phyloP scores from a whole-genome alignment of 371 early-diverging fungal genomes.

The Batrachochytrium dendrobatidis region DNA sequence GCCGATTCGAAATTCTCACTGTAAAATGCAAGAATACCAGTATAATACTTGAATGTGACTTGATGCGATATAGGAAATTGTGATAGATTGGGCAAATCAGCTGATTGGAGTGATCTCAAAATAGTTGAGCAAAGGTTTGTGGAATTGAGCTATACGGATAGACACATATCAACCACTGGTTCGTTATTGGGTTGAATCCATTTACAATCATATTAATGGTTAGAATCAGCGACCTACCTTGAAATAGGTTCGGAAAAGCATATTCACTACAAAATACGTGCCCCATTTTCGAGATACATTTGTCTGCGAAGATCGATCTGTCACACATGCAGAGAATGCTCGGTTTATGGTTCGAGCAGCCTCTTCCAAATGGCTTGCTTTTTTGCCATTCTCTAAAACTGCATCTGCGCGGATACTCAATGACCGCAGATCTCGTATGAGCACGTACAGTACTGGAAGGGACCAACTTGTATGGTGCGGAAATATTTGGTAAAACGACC shows the following conservation, averaged over 20 bases:
- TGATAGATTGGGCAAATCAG: constrained; percentile 66
- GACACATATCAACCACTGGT: too few species aligned
- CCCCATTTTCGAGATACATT: constrained; percentile 79
- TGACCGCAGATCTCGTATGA: constrained; percentile 49
- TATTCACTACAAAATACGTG: constrained; percentile 72
- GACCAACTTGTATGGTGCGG: constrained; percentile 20
- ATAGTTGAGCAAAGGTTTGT: constrained; percentile 78
- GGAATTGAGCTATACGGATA: constrained; percentile 49
- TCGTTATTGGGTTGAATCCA: constrained; percentile 7
- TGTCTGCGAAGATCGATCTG: constrained; percentile 53
- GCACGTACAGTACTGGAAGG: constrained; percentile 40
- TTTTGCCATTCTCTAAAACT: constrained; percentile 36
- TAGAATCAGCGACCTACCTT: constrained; percentile 46
- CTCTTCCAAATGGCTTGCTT: constrained; percentile 61
- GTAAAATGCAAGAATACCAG: constrained; percentile 73
- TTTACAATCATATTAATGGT: neutral
- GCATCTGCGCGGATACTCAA: constrained; percentile 48
- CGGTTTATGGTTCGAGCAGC: constrained; percentile 80
- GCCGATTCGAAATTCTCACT: constrained; percentile 73
- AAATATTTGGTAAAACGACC: constrained; percentile 22
- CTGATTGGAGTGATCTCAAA: constrained; percentile 61
- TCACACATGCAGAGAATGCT: constrained; percentile 76
- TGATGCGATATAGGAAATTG: constrained; percentile 76
- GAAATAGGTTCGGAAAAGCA: constrained; percentile 79
- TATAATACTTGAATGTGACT: constrained; percentile 75